Conservation (phyloP, 495 filamentous ascomycete species). For the Penicillium turbatum region DNA sequence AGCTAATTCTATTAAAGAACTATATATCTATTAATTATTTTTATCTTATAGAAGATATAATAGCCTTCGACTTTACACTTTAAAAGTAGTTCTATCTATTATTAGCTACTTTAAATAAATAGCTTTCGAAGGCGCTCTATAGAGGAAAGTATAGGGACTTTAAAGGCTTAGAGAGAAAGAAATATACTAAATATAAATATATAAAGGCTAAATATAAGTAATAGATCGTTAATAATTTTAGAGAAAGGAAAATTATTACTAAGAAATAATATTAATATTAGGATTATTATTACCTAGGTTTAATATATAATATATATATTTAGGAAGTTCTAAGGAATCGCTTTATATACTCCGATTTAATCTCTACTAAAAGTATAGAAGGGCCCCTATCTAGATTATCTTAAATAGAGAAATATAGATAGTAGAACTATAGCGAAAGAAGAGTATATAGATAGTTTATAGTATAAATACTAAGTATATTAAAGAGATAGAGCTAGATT, state of each 20-base stretch:
- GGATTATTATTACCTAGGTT: not conserved
- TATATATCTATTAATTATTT: constrained; percentile 7
- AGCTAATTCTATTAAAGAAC: constrained; percentile 15
- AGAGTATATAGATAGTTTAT: constrained; percentile 20
- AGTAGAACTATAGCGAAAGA: constrained; percentile 19
- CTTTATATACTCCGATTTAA: constrained; percentile 18
- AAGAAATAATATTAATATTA: constrained; percentile 2
- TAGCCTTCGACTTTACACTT: constrained; percentile 17
- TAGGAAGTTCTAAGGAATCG: constrained; percentile 16
- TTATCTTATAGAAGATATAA: constrained; percentile 24
- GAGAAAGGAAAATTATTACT: constrained; percentile 26
- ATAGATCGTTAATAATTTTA: constrained; percentile 26
- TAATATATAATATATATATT: constrained; percentile 12
- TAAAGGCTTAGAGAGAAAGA: constrained; percentile 20
- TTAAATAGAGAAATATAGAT: constrained; percentile 22
- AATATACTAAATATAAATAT: constrained; percentile 23
- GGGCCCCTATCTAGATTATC: constrained; percentile 18
- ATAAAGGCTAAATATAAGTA: constrained; percentile 26
- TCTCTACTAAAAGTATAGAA: constrained; percentile 20
- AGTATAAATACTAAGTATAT: constrained; percentile 18
- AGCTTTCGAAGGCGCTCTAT: constrained; percentile 24
- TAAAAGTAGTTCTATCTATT: constrained; percentile 21
- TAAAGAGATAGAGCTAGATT: constrained; percentile 22
- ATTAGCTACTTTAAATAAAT: constrained; percentile 11
- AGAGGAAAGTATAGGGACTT: constrained; percentile 15